Percentiles rank a stretch among this genome's conserved stretches.
These are phyloP conservation scores for Agarophyton chilense DNA, from an alignment of 23 red algal genomes.

Conservation along the genomic window DNA sequence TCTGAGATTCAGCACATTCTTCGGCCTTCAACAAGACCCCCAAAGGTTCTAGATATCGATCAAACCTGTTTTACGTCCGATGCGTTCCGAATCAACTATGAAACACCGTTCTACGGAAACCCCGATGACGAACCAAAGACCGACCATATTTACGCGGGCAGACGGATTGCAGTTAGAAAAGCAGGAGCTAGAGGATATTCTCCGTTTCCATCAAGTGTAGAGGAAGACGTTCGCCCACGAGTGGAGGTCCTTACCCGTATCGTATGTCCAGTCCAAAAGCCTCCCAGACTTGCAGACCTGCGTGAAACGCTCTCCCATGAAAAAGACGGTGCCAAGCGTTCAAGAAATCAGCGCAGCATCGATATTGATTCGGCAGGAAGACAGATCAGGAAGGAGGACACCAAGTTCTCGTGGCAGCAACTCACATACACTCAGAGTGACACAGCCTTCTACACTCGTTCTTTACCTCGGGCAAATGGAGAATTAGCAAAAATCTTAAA, in stretches of 20 bases:
- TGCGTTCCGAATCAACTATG: constrained; percentile 49
- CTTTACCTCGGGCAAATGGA: not conserved
- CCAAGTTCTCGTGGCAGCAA: not conserved
- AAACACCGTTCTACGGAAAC: constrained; percentile 50
- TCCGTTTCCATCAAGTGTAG: constrained; percentile 27
- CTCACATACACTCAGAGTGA: not conserved
- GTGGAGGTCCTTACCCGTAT: constrained; percentile 48
- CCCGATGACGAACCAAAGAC: constrained; percentile 35
- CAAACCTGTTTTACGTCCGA: not conserved
- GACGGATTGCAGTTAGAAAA: constrained; percentile 39
- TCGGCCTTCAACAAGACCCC: constrained; percentile 40
- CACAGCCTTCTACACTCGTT: not conserved
- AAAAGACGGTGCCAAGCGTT: not conserved
- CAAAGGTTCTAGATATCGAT: constrained; percentile 5
- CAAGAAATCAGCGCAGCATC: not conserved
- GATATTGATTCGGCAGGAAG: constrained; percentile 59
- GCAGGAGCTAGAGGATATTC: constrained; percentile 33
- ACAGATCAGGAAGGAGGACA: constrained; percentile 5
- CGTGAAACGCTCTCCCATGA: not conserved
- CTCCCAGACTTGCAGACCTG: constrained; percentile 41
- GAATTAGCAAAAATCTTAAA: constrained; percentile 19
- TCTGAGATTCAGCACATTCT: constrained; percentile 32
- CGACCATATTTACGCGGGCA: constrained; percentile 15
- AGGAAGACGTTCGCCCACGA: not conserved
- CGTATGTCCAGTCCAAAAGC: constrained; percentile 46